Percentiles rank a stretch among this genome's conserved stretches.
Evolutionary conservation across 106 monocot species (phyloP).

Genomic region (Platanthera guangdongensis): DNA sequence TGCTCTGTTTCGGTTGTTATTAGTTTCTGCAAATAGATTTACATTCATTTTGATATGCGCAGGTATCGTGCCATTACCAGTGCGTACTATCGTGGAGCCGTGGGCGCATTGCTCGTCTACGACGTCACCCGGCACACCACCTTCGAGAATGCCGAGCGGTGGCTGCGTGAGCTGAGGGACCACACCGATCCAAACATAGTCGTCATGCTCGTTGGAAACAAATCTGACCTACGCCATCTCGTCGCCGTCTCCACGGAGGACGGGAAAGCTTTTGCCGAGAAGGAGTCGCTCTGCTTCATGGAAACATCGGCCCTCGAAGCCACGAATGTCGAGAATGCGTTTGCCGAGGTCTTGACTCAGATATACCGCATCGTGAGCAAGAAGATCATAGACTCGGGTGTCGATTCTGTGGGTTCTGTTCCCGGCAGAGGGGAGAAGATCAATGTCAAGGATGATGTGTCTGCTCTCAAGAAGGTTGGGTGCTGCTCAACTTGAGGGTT

Average conservation of each 20-base stretch:
- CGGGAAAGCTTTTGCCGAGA: conserved; percentile 29
- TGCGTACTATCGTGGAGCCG: conserved; percentile 50
- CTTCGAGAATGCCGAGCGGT: conserved; percentile 41
- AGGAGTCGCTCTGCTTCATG: conserved; percentile 39
- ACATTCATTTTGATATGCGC: background rate
- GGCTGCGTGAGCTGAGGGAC: conserved; percentile 37
- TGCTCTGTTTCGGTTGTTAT: too few relatives aligned
- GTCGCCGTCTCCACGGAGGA: conserved; percentile 35
- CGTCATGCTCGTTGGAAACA: conserved; percentile 49
- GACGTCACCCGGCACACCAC: conserved; percentile 40
- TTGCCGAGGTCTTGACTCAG: conserved; percentile 35
- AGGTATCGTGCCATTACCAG: conserved; percentile 53
- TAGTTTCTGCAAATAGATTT: too few relatives aligned
- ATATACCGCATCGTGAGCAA: conserved; percentile 41
- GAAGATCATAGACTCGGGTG: conserved; percentile 25
- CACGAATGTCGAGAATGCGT: conserved; percentile 42
- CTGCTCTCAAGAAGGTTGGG: conserved; percentile 30
- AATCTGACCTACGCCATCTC: conserved; percentile 39
- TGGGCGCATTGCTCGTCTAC: conserved; percentile 40
- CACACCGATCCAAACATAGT: conserved; percentile 49
- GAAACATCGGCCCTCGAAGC: conserved; percentile 50
- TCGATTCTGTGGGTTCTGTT: conserved; percentile 10
- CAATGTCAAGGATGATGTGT: conserved; percentile 35
- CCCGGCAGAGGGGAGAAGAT: conserved; percentile 36
- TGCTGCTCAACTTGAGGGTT: conserved; percentile 32